phyloP scores from a whole-genome alignment of 805 yeast species.

The Hanseniaspora taiwanica region DNA sequence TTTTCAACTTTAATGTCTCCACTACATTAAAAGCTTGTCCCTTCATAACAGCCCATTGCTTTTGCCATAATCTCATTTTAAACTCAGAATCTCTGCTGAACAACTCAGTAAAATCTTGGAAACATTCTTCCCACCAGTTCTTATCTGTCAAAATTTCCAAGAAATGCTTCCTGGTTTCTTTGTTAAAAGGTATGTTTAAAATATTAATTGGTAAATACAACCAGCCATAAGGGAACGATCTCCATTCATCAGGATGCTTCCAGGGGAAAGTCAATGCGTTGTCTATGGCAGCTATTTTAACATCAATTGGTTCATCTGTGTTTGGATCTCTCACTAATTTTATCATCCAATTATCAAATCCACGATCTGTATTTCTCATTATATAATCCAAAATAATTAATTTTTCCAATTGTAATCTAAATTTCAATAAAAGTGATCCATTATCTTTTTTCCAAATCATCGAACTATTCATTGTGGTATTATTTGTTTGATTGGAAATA shows the following conservation, averaged over 20 bases:
- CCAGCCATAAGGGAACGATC: slow-evolving; percentile 74
- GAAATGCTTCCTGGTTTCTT: slow-evolving; percentile 40
- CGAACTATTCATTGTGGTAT: neutral
- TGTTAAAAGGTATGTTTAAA: slow-evolving; percentile 56
- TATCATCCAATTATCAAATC: slow-evolving; percentile 71
- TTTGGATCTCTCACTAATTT: slow-evolving; percentile 17
- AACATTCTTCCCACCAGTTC: slow-evolving; percentile 59
- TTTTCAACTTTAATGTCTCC: slow-evolving; percentile 41
- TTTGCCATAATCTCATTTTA: slow-evolving; percentile 50
- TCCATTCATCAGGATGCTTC: slow-evolving; percentile 76
- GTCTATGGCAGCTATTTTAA: slow-evolving; percentile 60
- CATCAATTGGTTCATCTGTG: slow-evolving; percentile 25
- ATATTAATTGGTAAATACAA: slow-evolving; percentile 47
- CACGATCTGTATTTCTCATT: slow-evolving; percentile 64
- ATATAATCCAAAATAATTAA: slow-evolving; percentile 58
- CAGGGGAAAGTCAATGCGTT: slow-evolving; percentile 67
- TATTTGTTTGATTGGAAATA: slow-evolving; percentile 1
- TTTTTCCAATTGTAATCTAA: slow-evolving; percentile 52
- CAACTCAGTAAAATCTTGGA: slow-evolving; percentile 31
- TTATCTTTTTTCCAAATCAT: slow-evolving; percentile 23
- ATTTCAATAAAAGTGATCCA: slow-evolving; percentile 31
- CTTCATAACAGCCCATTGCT: slow-evolving; percentile 57
- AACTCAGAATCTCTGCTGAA: slow-evolving; percentile 48
- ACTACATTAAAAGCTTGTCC: slow-evolving; percentile 71
- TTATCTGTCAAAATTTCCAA: slow-evolving; percentile 45